Conservation (phyloP, 2,329 filamentous ascomycete genomes). For the Ceratocystiopsis brevicomis region DNA sequence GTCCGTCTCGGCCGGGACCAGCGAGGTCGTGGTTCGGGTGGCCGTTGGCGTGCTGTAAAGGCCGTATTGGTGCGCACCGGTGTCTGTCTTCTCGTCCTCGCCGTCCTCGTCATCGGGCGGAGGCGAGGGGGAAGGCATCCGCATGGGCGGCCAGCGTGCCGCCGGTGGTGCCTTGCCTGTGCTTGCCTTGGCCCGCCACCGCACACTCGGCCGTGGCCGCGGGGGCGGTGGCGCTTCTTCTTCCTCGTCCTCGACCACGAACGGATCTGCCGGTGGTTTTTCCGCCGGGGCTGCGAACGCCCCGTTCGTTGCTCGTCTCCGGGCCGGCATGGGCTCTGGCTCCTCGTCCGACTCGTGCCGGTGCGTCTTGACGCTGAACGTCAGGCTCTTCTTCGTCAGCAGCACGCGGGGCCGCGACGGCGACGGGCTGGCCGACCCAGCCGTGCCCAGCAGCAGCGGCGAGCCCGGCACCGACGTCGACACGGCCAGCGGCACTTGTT, state of each 20-base stretch:
- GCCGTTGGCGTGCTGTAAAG: too few relatives aligned
- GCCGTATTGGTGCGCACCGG: too few relatives aligned
- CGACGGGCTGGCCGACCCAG: slow-evolving; percentile 2
- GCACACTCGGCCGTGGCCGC: too few relatives aligned
- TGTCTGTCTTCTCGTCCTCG: neutral
- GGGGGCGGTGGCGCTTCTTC: too few relatives aligned
- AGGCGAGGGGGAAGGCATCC: neutral
- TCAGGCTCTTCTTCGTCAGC: slow-evolving; percentile 7
- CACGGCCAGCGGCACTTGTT: neutral
- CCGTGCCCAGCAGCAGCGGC: slow-evolving; percentile 1
- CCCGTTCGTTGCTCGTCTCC: too few relatives aligned
- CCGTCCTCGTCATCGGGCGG: neutral
- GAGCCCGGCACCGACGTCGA: neutral
- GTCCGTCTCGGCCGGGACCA: too few relatives aligned
- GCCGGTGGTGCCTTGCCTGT: too few relatives aligned
- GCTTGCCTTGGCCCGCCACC: neutral
- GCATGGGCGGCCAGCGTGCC: neutral
- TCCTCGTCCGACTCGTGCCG: slow-evolving; percentile 6
- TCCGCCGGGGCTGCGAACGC: too few relatives aligned
- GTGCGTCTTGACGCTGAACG: slow-evolving; percentile 6
- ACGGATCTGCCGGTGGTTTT: too few relatives aligned
- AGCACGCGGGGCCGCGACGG: slow-evolving; percentile 5
- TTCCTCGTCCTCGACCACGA: too few relatives aligned
- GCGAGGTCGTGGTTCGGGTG: neutral
- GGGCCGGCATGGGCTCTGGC: neutral